phyloP scores from a whole-genome alignment of 73 alveolate species.

The Paramecium primaurelia region DNA sequence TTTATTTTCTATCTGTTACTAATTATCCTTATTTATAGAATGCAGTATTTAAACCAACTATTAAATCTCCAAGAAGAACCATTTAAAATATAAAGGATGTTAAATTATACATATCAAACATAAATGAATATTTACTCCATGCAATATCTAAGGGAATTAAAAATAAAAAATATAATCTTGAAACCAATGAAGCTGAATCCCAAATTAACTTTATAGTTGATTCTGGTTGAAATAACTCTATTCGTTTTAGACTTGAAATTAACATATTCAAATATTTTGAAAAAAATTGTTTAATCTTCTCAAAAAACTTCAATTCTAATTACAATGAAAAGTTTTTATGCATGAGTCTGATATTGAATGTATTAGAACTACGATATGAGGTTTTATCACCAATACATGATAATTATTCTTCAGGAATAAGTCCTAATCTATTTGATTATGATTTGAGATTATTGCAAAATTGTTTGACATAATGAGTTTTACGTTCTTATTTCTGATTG shows the following conservation, averaged over 20 bases:
- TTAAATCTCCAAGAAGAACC: neutral
- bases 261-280: neutral
- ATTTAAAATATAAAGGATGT: neutral
- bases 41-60: constrained; percentile 9
- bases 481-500: neutral
- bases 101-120: neutral
- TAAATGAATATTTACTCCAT: constrained; percentile 2
- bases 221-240: neutral
- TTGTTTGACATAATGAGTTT: neutral
- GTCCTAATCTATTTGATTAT: neutral
- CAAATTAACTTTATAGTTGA: neutral
- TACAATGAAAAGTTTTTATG: neutral
- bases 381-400: neutral
- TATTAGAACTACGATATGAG: neutral
- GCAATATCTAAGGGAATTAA: constrained; percentile 26
- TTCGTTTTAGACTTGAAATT: neutral
- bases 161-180: neutral
- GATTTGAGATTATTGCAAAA: neutral
- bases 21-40: neutral
- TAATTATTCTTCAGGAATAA: neutral
- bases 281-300: neutral
- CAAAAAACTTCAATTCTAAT: neutral
- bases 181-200: neutral
- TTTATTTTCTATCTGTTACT: neutral
- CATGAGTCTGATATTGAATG: neutral